phyloP scores from a whole-genome alignment of 2,329 filamentous ascomycete species.

The Monosporascus ibericus region DNA sequence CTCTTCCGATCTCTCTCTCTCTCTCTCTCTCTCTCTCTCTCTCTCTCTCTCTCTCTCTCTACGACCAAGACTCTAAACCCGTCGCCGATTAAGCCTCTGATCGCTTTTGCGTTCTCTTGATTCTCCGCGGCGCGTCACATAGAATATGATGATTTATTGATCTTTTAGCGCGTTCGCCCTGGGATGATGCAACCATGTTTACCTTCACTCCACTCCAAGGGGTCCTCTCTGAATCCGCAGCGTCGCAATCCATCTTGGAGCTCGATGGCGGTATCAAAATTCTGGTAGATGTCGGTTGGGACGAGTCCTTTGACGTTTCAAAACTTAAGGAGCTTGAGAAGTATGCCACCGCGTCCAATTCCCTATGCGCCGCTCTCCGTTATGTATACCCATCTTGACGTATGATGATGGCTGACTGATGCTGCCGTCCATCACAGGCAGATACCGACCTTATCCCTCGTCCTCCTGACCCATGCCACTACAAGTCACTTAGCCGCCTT shows the following conservation, averaged over 20 bases:
- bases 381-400: neutral
- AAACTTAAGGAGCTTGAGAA: slow-evolving; percentile 86
- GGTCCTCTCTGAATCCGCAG: slow-evolving; percentile 78
- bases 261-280: slow-evolving; percentile 96
- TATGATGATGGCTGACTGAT: slow-evolving; percentile 14
- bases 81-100: neutral
- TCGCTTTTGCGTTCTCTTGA: neutral
- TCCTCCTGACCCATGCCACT: slow-evolving; percentile 92
- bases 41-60: too few relatives aligned
- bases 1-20: too few relatives aligned
- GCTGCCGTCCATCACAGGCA: slow-evolving; percentile 48
- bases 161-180: neutral
- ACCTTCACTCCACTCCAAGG: slow-evolving; percentile 90
- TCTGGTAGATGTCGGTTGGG: slow-evolving; percentile 92
- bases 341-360: slow-evolving; percentile 41
- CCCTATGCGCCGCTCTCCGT: slow-evolving; percentile 4
- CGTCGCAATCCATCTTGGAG: slow-evolving; percentile 92
- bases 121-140: neutral
- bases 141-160: neutral
- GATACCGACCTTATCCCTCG: slow-evolving; percentile 83
- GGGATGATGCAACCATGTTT: slow-evolving; percentile 63
- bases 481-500: slow-evolving; percentile 87
- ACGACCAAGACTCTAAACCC: too few relatives aligned
- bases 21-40: too few relatives aligned
- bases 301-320: slow-evolving; percentile 77